Evolutionary conservation across 2,329 filamentous ascomycete genomes (phyloP), one percentile per base, ranked within the genome.

Genomic region (Alternaria alternata): DNA sequence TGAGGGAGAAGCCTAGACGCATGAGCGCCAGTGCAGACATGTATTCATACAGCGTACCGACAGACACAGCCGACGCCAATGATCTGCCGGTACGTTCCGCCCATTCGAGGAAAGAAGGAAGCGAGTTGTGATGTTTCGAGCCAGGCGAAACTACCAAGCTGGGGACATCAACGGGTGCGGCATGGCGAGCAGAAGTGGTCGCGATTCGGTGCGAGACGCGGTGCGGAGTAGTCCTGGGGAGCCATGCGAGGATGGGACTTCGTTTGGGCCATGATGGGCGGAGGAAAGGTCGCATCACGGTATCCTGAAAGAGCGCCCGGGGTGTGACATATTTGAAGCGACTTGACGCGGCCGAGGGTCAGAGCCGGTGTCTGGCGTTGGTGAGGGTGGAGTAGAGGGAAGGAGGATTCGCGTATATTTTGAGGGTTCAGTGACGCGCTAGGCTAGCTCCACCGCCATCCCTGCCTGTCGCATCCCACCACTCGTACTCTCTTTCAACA

Each of bases 41-140:
- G 80, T 94, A 94, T 77, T 95, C 92, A 80, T 91, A 94, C 74
- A 86, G 86, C 0, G 91, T 94, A 65, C 92, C 92, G 42, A 88
- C 81, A 73, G 88, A 94, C 44, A 88, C 83, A 0, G 87, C 88
- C 16, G 85, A 87, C 5, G 75, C 79, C 1, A 81, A 76, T 63
- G 86, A 83, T 22, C 93, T 81, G 1, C 83, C 81, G 0, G 80
- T 83, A 51, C 85, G 84, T 20, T 82, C 75, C 5, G 88, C 88
- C 75, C 93, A 88, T 26, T 83, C 80, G 28, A 91, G 76, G 74
- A 93, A 94, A 0, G 88, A 86, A 1, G 81, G 66, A 4, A 93
- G 82, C 69, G 90, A 85, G 65, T 87, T 80, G 75, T 94, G 91
- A 46, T 86, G 76, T 18, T 59, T 51, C 16, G 75, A 78, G 38